phyloP scores from a whole-genome alignment of 1,139 yeast species.

The Suhomyces bokatorum region DNA sequence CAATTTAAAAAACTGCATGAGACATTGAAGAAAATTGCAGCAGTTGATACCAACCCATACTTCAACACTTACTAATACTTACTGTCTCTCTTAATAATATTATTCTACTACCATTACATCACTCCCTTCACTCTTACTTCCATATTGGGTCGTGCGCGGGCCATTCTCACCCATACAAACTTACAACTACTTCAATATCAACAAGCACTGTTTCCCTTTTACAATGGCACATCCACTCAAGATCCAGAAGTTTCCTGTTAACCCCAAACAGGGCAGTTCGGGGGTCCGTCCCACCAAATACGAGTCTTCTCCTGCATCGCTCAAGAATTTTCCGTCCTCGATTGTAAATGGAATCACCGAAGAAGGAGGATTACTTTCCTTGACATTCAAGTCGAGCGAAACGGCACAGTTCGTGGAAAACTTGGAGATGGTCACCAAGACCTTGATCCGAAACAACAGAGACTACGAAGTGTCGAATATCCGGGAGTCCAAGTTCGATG shows the following conservation, averaged over 20 bases:
- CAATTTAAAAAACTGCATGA: too few species aligned
- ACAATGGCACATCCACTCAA: conserved; percentile 8
- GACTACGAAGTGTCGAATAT: conserved; percentile 16
- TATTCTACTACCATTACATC: too few species aligned
- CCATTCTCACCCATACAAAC: background rate
- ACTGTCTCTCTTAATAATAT: too few species aligned
- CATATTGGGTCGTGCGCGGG: background rate
- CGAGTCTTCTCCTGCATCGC: conserved; percentile 35
- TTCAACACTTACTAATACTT: too few species aligned
- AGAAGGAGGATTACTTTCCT: conserved; percentile 46
- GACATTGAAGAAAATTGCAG: too few species aligned
- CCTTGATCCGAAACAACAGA: conserved; percentile 9
- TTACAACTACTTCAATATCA: background rate
- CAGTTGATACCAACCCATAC: too few species aligned
- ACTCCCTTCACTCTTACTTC: too few species aligned
- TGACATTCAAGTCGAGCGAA: conserved; percentile 45
- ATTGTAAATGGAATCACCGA: conserved; percentile 45
- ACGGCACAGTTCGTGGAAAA: conserved; percentile 42
- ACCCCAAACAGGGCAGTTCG: conserved; percentile 6
- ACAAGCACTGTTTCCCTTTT: background rate
- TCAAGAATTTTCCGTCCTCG: conserved; percentile 41
- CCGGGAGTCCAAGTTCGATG: conserved; percentile 23
- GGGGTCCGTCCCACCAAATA: conserved; percentile 29
- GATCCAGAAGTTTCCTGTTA: conserved; percentile 11
- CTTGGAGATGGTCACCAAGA: conserved; percentile 30